Percentiles rank a stretch among this genome's conserved stretches.
Evolutionary conservation across 2,329 filamentous ascomycete genomes (phyloP).

Genomic region (Fulvia fulva): DNA sequence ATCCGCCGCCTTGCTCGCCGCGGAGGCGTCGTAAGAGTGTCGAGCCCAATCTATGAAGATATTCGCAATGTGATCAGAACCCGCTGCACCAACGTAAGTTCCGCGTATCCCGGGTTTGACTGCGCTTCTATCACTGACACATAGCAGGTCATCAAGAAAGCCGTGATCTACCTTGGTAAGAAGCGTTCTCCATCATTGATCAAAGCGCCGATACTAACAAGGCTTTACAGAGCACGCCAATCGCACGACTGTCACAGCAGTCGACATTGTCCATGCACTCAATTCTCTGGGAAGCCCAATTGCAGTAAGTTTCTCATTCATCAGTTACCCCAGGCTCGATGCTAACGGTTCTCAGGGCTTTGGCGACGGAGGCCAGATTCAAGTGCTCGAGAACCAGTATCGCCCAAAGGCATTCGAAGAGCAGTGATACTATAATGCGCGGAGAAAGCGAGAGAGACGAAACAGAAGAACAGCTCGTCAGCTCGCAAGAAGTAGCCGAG

Average conservation of each 20-base stretch:
- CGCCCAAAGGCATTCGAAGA: too few species aligned
- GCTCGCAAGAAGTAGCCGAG: too few species aligned
- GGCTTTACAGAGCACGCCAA: slow-evolving; percentile 46
- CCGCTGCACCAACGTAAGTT: slow-evolving; percentile 55
- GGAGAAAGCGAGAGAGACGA: too few species aligned
- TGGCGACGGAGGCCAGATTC: neutral
- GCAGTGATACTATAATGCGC: too few species aligned
- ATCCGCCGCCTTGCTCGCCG: slow-evolving; percentile 68
- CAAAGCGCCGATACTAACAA: neutral
- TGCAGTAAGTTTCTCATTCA: neutral
- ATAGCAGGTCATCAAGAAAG: neutral
- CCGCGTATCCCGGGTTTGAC: neutral
- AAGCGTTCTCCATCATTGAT: neutral
- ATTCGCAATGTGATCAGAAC: slow-evolving; percentile 51
- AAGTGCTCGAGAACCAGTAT: too few species aligned
- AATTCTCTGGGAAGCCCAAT: neutral
- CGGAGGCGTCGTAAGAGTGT: slow-evolving; percentile 73
- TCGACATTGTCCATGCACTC: slow-evolving; percentile 46
- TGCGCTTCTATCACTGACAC: neutral
- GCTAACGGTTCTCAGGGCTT: neutral
- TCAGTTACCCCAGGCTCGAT: neutral
- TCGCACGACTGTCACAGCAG: slow-evolving; percentile 57
- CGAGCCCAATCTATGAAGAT: slow-evolving; percentile 59
- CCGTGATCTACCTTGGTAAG: neutral
- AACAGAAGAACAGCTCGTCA: too few species aligned